Evolutionary conservation across 805 yeast species (phyloP), one percentile per base, ranked within the genome.

Genomic region (Metschnikowia cubensis): DNA sequence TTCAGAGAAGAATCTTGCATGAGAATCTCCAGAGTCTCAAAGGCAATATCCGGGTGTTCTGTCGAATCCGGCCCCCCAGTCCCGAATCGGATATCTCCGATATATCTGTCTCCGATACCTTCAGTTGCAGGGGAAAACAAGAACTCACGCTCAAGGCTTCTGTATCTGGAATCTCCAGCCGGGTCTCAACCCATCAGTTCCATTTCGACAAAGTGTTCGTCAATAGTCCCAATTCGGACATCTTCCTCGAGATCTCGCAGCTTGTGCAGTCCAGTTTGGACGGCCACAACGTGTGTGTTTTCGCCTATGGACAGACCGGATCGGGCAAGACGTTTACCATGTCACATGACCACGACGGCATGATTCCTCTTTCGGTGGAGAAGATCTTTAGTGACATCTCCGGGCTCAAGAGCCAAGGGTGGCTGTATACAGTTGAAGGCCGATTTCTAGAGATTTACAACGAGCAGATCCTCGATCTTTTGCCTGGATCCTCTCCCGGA

Each of bases 301-400:
- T 90, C 67, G 97, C 97, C 4, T 92, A 94, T 65, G 99, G 99
- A 1, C 99, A 92, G 67, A 94, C 99, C 0, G 61, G 89, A 79
- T 71, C 97, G 0, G 99, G 99, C 3, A 92, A 92, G 64, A 92
- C 98, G 0, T 84, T 69, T 64, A 94, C 99, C 0, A 94, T 92
- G 98, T 79, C 90, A 1, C 70, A 71, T 50, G 69, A 79, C 0
- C 60, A 66, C 1, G 85, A 85, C 60, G 98, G 99, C 14, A 81
- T 92, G 73, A 89, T 90, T 33, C 89, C 96, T 1, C 73, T 80
- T 15, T 86, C 97, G 0, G 76, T 91, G 13, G 66, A 71, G 14
- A 86, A 84, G 59, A 85, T 92, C 4, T 89, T 89, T 60, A 67
- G 76, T 4, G 79, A 82, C 47, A 76, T 82, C 3, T 63, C 70